phyloP scores from a whole-genome alignment of 2,329 filamentous ascomycete genomes.

The Colletotrichum eremochloae region DNA sequence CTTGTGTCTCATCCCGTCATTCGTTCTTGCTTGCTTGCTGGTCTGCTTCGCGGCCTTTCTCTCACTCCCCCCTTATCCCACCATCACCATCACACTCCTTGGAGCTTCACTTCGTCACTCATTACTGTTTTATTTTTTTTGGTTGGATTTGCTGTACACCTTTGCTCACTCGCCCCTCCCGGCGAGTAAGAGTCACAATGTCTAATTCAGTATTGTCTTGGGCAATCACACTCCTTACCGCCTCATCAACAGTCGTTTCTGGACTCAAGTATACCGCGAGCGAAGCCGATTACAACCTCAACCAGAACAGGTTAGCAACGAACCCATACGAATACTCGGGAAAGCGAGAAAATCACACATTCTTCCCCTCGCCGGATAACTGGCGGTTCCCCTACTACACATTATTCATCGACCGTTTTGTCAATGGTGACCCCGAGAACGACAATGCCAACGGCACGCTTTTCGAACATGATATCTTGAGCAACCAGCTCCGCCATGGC shows the following conservation, averaged over 20 bases:
- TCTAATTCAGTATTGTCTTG: constrained; percentile 42
- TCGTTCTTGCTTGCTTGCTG: constrained; percentile 42
- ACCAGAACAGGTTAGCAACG: constrained; percentile 68
- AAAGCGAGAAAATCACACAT: constrained; percentile 66
- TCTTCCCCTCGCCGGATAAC: constrained; percentile 67
- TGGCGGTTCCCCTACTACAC: constrained; percentile 78
- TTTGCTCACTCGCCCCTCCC: constrained; percentile 38
- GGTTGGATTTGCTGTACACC: constrained; percentile 23
- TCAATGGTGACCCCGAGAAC: constrained; percentile 74
- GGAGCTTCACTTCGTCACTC: constrained; percentile 41
- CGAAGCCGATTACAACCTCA: constrained; percentile 68
- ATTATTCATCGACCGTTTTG: constrained; percentile 73
- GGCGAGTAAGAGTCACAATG: constrained; percentile 41
- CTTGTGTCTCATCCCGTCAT: constrained; percentile 38
- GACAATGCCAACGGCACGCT: constrained; percentile 72
- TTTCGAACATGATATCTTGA: constrained; percentile 71
- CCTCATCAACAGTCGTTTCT: constrained; percentile 46
- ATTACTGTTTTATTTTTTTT: constrained; percentile 31
- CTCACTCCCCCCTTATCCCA: constrained; percentile 23
- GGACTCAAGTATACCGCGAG: constrained; percentile 48
- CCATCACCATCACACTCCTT: constrained; percentile 37
- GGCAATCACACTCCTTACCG: constrained; percentile 41
- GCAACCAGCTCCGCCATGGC: constrained; percentile 73
- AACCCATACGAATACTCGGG: constrained; percentile 70
- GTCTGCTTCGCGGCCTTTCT: constrained; percentile 41